Base-by-base conservation (phyloP, 306 rosid species). In the Coriaria nepalensis region DNA sequence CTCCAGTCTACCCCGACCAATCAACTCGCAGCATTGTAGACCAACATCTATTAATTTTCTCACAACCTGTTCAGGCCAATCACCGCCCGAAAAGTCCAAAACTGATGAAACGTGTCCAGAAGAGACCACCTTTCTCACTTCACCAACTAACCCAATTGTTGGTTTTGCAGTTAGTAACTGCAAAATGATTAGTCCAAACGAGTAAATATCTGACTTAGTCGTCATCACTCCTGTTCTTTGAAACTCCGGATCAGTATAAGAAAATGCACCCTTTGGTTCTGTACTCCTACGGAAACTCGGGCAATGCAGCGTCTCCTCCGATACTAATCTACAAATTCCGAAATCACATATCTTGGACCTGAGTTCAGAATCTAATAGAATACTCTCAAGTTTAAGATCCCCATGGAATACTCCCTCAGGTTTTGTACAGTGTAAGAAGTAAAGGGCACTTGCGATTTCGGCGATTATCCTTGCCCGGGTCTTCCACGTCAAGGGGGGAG, bases 341-440 rank as follows among this genome's bases (percentile, higher is more conserved):
- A 87, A 78, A 42, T 76, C 94, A 36, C 94, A 73, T 9, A 87
- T 83, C 78, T 87, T 87, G 85, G 87, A 83, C 55, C 78, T 46
- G 39, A 87, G 80, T 44, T 59, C 73, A 29, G 87, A 71, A 65
- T 80, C 82, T 40, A 87, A 72, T 8, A 71, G 73, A 56, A 87
- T 68, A 53, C 53, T 75, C 56, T 70, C 83, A 11, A 77, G 96
- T 56, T 76, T 87, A 66, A 83, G 74, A 65, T 78, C 73, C 54
- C 96, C 94, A 56, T 87, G 96, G 62, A 80, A 71, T 57, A 78
- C 71, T 59, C 72, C 70, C 43, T 87, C 87, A 14, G 94, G 94
- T 49, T 78, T 78, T 35, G 78, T 80, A 33, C 87, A 78, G 72
- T 87, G 96, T 71, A 87, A 73, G 77, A 87, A 80, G 79, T 83